phyloP scores from a whole-genome alignment of 805 yeast species.

The Lachancea waltii region DNA sequence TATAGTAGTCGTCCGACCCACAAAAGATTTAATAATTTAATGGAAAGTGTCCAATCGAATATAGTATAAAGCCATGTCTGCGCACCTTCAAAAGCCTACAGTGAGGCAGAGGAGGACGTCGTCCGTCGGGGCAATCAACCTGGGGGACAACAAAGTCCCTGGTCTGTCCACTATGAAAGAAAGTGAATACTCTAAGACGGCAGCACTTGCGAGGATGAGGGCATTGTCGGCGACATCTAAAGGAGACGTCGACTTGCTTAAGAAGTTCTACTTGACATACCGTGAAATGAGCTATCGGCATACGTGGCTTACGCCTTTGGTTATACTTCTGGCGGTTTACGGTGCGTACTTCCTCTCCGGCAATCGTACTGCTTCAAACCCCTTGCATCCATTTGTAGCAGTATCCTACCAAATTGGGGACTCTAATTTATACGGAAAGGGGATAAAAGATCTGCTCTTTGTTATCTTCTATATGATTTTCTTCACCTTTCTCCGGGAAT shows the following conservation, averaged over 20 bases:
- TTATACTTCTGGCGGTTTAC: slow-evolving; percentile 40
- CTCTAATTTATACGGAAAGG: slow-evolving; percentile 75
- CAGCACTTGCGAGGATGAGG: slow-evolving; percentile 33
- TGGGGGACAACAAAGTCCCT: slow-evolving; percentile 67
- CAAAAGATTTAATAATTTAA: too few species aligned
- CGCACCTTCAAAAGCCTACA: slow-evolving; percentile 5
- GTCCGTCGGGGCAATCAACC: slow-evolving; percentile 64
- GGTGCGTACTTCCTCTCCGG: slow-evolving; percentile 48
- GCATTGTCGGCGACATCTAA: slow-evolving; percentile 29
- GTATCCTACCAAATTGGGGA: slow-evolving; percentile 59
- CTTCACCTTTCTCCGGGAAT: slow-evolving; percentile 88
- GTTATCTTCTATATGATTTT: slow-evolving; percentile 75
- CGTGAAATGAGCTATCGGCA: slow-evolving; percentile 49
- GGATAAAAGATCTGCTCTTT: slow-evolving; percentile 73
- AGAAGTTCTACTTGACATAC: slow-evolving; percentile 50
- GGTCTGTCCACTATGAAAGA: slow-evolving; percentile 62
- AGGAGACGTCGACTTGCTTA: slow-evolving; percentile 47
- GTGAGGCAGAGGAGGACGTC: slow-evolving; percentile 45
- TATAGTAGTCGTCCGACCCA: too few species aligned
- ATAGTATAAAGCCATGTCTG: slow-evolving; percentile 3
- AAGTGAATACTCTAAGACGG: slow-evolving; percentile 37
- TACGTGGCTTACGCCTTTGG: slow-evolving; percentile 68
- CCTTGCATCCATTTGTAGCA: slow-evolving; percentile 54
- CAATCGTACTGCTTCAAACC: slow-evolving; percentile 52
- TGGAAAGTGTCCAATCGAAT: neutral